Conservation (phyloP, 345 rosid genomes). For the Leavenworthia alabamica region DNA sequence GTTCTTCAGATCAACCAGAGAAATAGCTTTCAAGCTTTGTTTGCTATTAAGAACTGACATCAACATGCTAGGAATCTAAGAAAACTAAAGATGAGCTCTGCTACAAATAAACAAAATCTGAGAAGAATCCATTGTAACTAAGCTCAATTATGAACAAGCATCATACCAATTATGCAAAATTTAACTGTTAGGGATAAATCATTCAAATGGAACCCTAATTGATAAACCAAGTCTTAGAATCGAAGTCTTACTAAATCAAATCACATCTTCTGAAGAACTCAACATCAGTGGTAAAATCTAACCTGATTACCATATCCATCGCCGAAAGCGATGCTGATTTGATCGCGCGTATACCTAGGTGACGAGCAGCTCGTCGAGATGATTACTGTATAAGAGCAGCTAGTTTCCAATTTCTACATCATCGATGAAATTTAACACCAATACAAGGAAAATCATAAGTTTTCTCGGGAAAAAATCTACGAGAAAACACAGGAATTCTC, state of each 20-base stretch:
- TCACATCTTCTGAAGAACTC: background rate
- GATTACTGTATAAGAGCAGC: constrained; percentile 58
- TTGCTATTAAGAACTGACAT: too few species aligned
- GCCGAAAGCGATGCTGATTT: constrained; percentile 79
- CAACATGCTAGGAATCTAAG: too few species aligned
- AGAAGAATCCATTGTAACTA: background rate
- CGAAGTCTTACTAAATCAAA: background rate
- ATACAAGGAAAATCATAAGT: background rate
- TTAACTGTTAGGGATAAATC: background rate
- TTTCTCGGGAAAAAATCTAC: background rate
- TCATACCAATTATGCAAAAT: background rate
- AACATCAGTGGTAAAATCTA: background rate
- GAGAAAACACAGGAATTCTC: too few species aligned
- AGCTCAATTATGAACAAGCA: background rate
- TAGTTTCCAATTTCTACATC: constrained; percentile 37
- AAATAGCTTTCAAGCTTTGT: too few species aligned
- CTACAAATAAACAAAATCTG: background rate
- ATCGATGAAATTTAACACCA: background rate
- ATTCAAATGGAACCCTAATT: constrained; percentile 18
- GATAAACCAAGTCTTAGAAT: background rate
- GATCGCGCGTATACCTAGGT: constrained; percentile 65
- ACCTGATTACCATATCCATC: constrained; percentile 97
- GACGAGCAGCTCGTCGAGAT: constrained; percentile 89
- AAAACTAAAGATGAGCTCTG: background rate
- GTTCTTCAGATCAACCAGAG: too few species aligned